Percentiles rank a stretch among this genome's conserved stretches.
phyloP scores from a whole-genome alignment of 139 green algal genomes.

The Picochlorum sp. region DNA sequence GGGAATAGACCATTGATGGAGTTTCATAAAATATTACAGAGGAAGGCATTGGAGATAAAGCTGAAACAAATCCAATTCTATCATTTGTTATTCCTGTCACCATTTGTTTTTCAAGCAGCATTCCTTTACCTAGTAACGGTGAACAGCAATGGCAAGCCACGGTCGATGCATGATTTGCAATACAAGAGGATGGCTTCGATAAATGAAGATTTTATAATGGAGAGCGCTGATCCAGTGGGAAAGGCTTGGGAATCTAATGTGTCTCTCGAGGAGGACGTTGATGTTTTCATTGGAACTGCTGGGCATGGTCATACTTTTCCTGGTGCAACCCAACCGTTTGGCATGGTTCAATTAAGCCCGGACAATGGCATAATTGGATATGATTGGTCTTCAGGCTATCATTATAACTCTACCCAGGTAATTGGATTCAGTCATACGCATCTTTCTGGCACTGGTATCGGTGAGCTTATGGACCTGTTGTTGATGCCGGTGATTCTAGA shows the following conservation, averaged over 20 bases:
- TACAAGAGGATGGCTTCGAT: no score
- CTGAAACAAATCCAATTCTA: no score
- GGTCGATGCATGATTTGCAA: no score
- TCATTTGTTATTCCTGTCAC: no score
- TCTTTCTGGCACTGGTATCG: neutral
- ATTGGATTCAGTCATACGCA: constrained; percentile 9
- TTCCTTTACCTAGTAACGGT: no score
- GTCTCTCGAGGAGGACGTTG: neutral
- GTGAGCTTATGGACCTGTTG: neutral
- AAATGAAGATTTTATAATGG: no score
- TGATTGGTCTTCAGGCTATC: constrained; percentile 3
- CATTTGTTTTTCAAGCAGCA: no score
- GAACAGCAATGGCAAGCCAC: no score
- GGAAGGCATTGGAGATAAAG: no score
- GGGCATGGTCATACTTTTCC: constrained; percentile 3
- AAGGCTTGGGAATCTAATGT: neutral
- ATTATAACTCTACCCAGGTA: neutral
- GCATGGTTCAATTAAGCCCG: constrained; percentile 4
- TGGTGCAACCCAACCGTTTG: constrained; percentile 1
- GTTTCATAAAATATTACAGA: no score
- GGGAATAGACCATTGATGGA: no score
- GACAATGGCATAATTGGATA: constrained; percentile 1
- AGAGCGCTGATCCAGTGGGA: no score
- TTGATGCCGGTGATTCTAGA: neutral
- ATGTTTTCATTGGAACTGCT: constrained; percentile 2